These are phyloP conservation scores for Ceratocystis eucalypticola DNA, from an alignment of 2,329 filamentous ascomycete species.

Conservation along the genomic window DNA sequence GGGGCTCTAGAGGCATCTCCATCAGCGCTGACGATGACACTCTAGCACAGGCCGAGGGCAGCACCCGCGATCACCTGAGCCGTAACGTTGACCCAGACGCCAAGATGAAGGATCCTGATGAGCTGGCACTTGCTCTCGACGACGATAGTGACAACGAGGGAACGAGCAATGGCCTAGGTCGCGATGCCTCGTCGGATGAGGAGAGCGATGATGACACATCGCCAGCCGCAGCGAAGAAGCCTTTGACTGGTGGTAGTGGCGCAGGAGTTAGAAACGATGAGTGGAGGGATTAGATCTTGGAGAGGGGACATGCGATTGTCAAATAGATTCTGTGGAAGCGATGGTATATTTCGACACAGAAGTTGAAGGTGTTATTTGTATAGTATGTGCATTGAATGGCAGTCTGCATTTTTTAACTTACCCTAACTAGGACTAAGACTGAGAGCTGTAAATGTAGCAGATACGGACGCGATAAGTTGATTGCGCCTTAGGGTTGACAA, in stretches of 20 bases:
- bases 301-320: background rate
- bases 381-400: conserved; percentile 2
- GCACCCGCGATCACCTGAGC: conserved; percentile 33
- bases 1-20: conserved; percentile 52
- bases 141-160: conserved; percentile 27
- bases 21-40: conserved; percentile 52
- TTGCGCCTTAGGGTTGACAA: background rate
- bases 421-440: too few species aligned
- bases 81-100: conserved; percentile 45
- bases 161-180: background rate
- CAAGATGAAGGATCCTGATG: conserved; percentile 53
- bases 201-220: conserved; percentile 17
- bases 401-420: background rate
- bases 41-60: conserved; percentile 34
- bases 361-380: background rate
- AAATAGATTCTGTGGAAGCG: background rate
- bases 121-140: conserved; percentile 45
- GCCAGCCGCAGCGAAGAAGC: conserved; percentile 8
- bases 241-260: conserved; percentile 23
- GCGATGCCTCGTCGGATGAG: conserved; percentile 14
- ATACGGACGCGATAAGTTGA: background rate
- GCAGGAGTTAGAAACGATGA: conserved; percentile 32
- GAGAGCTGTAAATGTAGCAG: background rate
- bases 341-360: background rate
- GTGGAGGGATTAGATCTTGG: conserved; percentile 30